A percentile compares a stretch with the other conserved stretches of the same genome.
Evolutionary conservation across 2,329 filamentous ascomycete species (phyloP).

Genomic region (Penicillium italicum): DNA sequence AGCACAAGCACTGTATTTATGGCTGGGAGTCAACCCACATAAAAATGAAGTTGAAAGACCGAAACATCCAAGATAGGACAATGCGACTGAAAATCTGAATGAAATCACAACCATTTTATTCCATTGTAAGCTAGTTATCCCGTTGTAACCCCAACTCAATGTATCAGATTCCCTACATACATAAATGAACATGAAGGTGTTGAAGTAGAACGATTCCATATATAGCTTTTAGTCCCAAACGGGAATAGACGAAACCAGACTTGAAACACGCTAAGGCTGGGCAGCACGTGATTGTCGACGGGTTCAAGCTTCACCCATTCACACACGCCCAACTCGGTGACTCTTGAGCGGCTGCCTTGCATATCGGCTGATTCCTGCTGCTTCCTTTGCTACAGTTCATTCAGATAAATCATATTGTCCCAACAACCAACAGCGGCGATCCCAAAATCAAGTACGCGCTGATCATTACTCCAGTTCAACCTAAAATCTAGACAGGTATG

Average conservation of each 20-base stretch:
- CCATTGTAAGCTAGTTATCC: neutral
- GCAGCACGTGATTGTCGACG: conserved; percentile 4
- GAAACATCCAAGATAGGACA: neutral
- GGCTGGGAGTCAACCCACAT: conserved; percentile 7
- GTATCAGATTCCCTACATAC: neutral
- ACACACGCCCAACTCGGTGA: conserved; percentile 11
- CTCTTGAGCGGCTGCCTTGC: conserved; percentile 1
- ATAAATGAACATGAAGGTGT: neutral
- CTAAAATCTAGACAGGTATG: conserved; percentile 17
- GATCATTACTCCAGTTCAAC: conserved; percentile 24
- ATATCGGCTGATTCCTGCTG: conserved; percentile 5
- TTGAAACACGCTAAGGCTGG: conserved; percentile 30
- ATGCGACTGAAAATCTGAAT: neutral
- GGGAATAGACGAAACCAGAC: conserved; percentile 18
- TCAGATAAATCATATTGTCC: neutral
- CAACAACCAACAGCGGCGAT: neutral
- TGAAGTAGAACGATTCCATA: neutral
- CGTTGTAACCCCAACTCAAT: neutral
- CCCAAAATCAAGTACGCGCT: conserved; percentile 11
- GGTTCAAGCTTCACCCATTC: conserved; percentile 17
- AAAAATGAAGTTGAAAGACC: neutral
- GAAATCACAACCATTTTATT: neutral
- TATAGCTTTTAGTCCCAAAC: conserved; percentile 2
- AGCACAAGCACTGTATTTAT: conserved; percentile 19
- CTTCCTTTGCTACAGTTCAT: conserved; percentile 1